Evolutionary conservation across 176 grass and related monocot species (phyloP), one percentile per base, ranked within the genome.

Genomic region (Triticum dicoccoides): DNA sequence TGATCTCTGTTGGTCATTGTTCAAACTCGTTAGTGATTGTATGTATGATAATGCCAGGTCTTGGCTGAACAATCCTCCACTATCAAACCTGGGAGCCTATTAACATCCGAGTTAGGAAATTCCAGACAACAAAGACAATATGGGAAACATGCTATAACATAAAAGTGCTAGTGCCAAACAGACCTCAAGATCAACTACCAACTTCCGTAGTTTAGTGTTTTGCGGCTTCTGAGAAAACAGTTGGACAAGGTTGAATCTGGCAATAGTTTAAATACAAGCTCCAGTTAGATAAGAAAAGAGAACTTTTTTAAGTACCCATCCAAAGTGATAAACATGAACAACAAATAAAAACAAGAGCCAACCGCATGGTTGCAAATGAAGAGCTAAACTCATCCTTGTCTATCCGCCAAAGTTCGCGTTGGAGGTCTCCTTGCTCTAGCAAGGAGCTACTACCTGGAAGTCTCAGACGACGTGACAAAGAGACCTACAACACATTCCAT

Each of bases 1-100:
- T 67, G 96, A 92, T 77, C 93, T 92, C 80, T 89, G 89, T 79
- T 98, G 96, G 49, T 98, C 93, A 79, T 92, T 82, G 73, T 98
- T 98, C 80, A 98, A 92, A 86, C 73, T 92, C 29, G 86, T 91
- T 51, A 95, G 71, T 84, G 90, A 89, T 8, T 85, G 82, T 80
- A 98, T 76, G 84, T 98, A 98, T 73, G 96, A 94, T 52, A 96
- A 63, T 79, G 93, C 93, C 6, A 88, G 96, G 83, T 98, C 96
- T 90, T 98, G 96, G 86, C 96, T 96, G 69, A 91, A 83, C 23
- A 95, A 51, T 54, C 96, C 96, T 82, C 90, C 92, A 32, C 91
- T 98, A 58, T 98, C 96, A 96, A 98, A 98, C 82, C 96, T 91
- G 49, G 96, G 96, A 73, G 88, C 86, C 96, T 95, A 88, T 72